phyloP scores from a whole-genome alignment of 108 stramenopile species.

The Nannochloropsis granulata region DNA sequence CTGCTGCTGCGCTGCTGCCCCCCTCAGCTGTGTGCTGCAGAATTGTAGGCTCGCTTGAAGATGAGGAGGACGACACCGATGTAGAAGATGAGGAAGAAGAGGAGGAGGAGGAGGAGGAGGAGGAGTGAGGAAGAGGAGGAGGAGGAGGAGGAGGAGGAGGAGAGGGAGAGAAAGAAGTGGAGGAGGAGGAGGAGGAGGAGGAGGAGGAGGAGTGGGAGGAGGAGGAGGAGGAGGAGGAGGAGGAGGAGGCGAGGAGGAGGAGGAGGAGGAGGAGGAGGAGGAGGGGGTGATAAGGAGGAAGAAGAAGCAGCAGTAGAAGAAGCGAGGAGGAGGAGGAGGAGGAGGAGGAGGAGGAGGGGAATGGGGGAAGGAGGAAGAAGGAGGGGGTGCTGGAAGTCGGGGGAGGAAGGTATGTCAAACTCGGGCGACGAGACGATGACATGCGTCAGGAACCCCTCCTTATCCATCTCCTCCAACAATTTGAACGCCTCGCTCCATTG shows the following conservation, averaged over 20 bases:
- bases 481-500: conserved; percentile 8
- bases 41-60: neutral
- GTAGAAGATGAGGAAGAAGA: neutral
- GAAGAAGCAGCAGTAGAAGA: no score
- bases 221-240: neutral
- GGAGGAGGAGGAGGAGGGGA: neutral
- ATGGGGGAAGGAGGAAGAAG: no score
- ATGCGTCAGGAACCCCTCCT: neutral
- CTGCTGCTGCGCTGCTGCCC: neutral
- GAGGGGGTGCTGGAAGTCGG: no score
- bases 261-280: neutral
- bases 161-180: neutral
- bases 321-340: neutral
- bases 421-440: neutral
- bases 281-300: neutral
- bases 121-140: neutral
- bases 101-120: neutral
- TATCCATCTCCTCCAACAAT: neutral
- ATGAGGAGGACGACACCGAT: neutral
- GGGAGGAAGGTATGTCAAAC: no score
- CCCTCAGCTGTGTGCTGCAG: neutral
- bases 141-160: neutral
- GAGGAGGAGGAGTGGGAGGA: neutral
- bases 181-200: neutral
- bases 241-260: neutral